These are phyloP conservation scores for Wickerhamomyces chambardii DNA, from an alignment of 805 yeast genomes.

Conservation along the genomic window DNA sequence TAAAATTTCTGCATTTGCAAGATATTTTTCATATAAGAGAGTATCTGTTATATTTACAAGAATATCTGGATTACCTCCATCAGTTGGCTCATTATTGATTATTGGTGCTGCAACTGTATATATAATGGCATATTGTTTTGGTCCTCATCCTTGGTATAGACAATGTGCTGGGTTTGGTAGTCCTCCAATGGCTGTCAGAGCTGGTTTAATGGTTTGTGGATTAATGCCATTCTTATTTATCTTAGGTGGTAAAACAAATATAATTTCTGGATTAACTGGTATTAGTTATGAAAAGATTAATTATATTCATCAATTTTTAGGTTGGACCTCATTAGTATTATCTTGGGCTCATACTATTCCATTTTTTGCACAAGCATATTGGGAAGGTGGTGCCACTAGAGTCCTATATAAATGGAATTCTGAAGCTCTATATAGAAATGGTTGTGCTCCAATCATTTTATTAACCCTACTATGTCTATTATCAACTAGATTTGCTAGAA, in stretches of 20 bases:
- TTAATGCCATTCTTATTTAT: slow-evolving; percentile 40
- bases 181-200: slow-evolving; percentile 47
- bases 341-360: slow-evolving; percentile 43
- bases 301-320: slow-evolving; percentile 32
- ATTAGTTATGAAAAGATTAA: slow-evolving; percentile 47
- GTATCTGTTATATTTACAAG: slow-evolving; percentile 22
- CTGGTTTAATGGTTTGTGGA: slow-evolving; percentile 42
- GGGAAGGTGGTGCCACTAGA: slow-evolving; percentile 39
- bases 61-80: slow-evolving; percentile 26
- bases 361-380: slow-evolving; percentile 31
- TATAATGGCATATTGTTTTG: slow-evolving; percentile 20
- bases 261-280: slow-evolving; percentile 40
- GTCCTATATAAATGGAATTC: slow-evolving; percentile 14
- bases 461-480: slow-evolving; percentile 32
- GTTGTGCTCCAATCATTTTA: slow-evolving; percentile 39
- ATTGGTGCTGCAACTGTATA: slow-evolving; percentile 25
- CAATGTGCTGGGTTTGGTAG: slow-evolving; percentile 47
- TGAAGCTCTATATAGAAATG: slow-evolving; percentile 23
- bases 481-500: slow-evolving; percentile 32
- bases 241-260: slow-evolving; percentile 43
- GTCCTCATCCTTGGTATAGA: slow-evolving; percentile 43
- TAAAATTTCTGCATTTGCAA: slow-evolving; percentile 18
- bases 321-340: slow-evolving; percentile 33
- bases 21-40: slow-evolving; percentile 23
- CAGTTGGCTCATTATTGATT: slow-evolving; percentile 25